Base-by-base conservation (phyloP, 2,329 filamentous ascomycete genomes). In the Colletotrichum orbiculare region DNA sequence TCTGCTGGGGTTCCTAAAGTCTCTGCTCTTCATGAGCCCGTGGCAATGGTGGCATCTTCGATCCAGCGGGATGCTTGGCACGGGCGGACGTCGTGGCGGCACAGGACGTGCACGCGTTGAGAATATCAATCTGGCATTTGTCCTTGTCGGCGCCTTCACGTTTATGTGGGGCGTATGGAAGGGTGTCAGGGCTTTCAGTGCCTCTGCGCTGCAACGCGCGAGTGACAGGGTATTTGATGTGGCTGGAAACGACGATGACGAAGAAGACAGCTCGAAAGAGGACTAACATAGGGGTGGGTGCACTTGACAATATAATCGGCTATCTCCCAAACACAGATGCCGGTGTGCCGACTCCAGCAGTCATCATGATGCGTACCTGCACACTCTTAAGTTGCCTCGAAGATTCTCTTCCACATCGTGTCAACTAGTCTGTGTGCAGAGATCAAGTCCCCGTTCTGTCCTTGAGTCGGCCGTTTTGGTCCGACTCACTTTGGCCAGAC, bases 351-450 rank as follows among this genome's bases (percentile, higher is more conserved):
- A 35, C 46, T 25, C 25, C 4, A 25, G 25, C 64, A 17, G 45
- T 64, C 66, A 42, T 37, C 8, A 41, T 33, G 52, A 53, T 37
- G n/a, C 9, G 17, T n/a, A 25, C 53, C 77, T 91, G 93, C 93
- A 95, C 91, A 91, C 92, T 91, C 91, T 97, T 97, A 91, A 97
- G 94, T 96, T 97, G 92, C 87, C 93, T 94, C 87, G 86, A 88
- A 81, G 80, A 77, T 83, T 83, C 84, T 87, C 82, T 81, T 85
- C 91, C 87, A 87, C 95, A 89, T 89, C 87, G 88, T 94, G 92
- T 89, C 91, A 89, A 96, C 94, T 89, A 96, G 94, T 97, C 94
- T 92, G 88, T 89, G 91, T 96, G 94, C 94, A 92, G 84, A 97
- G 85, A 97, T 86, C 64, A 79, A 87, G 73, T 77, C 80, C 78